Evolutionary conservation across 768 basidiomycete species (phyloP), one percentile per base, ranked within the genome.

Genomic region (Macrolepiota dolichaula): DNA sequence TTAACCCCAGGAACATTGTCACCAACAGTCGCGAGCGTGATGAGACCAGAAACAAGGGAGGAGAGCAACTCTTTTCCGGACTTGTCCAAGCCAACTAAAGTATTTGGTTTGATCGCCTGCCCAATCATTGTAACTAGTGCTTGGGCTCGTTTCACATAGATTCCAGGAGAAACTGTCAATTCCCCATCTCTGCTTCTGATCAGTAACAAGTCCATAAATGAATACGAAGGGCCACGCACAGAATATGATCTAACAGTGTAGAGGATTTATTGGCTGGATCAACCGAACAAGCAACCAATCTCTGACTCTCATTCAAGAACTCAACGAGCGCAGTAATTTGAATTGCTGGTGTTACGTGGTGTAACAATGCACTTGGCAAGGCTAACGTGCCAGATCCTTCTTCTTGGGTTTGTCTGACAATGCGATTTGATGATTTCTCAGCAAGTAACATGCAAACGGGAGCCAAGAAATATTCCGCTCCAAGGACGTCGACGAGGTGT

Each of bases 391-490:
- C 76, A 49, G 79, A 79, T 5, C 81, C 81, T 53, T 94, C 92
- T 19, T 84, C 81, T 2, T 77, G 65, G 37, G 75, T 78, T 69
- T 88, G 88, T 49, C 88, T 84, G 11, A 85, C 81, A 37, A 88
- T 80, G 17, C 87, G 85, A 64, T 85, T 91, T 9, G 86, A 82
- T 2, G 82, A 77, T 66, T 89, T 92, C 67, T 96, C 92, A 1
- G 94, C 79, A 24, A 98, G 78, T 0, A 98, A 83, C 85, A 97
- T 90, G 57, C 82, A 85, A 13, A 97, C 72, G 0, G 94, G 89
- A 0, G 91, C 80, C 47, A 96, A 75, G 78, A 96, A 99, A 29
- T 93, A 87, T 7, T 80, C 75, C 6, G 88, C 76, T 2, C 93
- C 95, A 22, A 98, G 81, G 1, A 90, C 87, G 57, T 92, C 86